Conservation (phyloP, 2,329 filamentous ascomycete genomes). For the Xylariaceae sp. region DNA sequence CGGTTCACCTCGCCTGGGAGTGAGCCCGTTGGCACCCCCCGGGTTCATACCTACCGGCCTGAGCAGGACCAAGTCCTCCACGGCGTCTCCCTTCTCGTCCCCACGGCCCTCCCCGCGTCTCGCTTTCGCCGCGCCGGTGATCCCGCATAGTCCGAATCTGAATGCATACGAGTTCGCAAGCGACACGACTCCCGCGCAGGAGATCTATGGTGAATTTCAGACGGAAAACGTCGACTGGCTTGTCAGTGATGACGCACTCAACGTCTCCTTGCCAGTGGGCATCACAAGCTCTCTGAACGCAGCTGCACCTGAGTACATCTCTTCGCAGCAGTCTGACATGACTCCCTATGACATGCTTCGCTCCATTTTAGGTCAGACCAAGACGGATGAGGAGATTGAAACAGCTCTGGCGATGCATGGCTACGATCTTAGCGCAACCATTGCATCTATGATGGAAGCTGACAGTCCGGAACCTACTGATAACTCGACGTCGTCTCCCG, state of each 20-base stretch:
- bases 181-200: conserved; percentile 72
- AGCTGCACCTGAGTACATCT: conserved; percentile 72
- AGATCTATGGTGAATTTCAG: conserved; percentile 86
- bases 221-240: conserved; percentile 97
- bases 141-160: conserved; percentile 88
- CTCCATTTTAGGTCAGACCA: conserved; percentile 83
- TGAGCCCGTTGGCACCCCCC: conserved; percentile 77
- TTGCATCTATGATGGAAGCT: conserved; percentile 79
- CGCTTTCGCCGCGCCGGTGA: conserved; percentile 80
- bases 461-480: conserved; percentile 49
- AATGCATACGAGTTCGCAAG: conserved; percentile 93
- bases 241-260: conserved; percentile 80
- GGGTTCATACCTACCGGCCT: conserved; percentile 78
- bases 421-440: conserved; percentile 89
- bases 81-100: conserved; percentile 86
- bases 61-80: conserved; percentile 68
- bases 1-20: conserved; percentile 74
- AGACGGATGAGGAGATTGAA: conserved; percentile 91
- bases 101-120: conserved; percentile 88
- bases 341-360: conserved; percentile 96
- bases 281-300: conserved; percentile 69
- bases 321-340: conserved; percentile 76
- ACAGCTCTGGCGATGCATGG: conserved; percentile 81
- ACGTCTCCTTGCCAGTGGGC: conserved; percentile 67
- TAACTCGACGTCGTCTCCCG: conserved; percentile 42